phyloP scores from a whole-genome alignment of 2,329 filamentous ascomycete genomes.

The Colletotrichum graminicola region DNA sequence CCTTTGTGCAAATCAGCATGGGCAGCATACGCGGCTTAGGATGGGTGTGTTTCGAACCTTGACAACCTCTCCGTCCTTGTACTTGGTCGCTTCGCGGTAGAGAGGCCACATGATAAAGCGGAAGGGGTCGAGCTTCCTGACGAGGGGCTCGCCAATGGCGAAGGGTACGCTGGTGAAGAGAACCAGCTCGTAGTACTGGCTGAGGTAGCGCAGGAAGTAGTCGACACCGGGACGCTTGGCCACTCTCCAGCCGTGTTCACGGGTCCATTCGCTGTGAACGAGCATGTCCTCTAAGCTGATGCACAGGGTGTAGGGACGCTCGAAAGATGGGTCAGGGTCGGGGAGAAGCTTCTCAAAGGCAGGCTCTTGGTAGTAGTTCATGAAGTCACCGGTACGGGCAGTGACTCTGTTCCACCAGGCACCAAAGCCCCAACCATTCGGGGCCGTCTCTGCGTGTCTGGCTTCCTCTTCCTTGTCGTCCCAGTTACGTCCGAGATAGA shows the following conservation, averaged over 20 bases:
- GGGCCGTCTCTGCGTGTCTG: conserved; percentile 73
- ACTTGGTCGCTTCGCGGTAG: conserved; percentile 96
- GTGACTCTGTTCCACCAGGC: conserved; percentile 86
- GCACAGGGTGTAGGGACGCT: conserved; percentile 91
- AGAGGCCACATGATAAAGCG: conserved; percentile 95
- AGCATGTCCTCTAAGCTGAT: conserved; percentile 94
- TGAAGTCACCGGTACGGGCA: conserved; percentile 79
- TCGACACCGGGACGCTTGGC: conserved; percentile 96
- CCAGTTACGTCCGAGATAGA: conserved; percentile 91
- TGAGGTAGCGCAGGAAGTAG: conserved; percentile 96
- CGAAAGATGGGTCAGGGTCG: conserved; percentile 81
- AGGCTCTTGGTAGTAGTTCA: conserved; percentile 96
- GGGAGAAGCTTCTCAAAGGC: conserved; percentile 94
- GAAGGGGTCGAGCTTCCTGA: conserved; percentile 95
- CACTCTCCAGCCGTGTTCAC: conserved; percentile 94
- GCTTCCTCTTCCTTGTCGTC: conserved; percentile 81
- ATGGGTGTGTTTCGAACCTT: conserved; percentile 71
- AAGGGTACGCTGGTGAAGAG: conserved; percentile 93
- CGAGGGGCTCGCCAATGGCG: conserved; percentile 85
- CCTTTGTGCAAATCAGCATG: conserved; percentile 63
- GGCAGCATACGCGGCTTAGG: neutral
- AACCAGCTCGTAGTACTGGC: conserved; percentile 97
- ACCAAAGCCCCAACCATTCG: conserved; percentile 81
- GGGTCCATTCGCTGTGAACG: conserved; percentile 93
- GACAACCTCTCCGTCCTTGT: conserved; percentile 94